phyloP scores from a whole-genome alignment of 805 yeast species.

The Yarrowia yakushimensis region DNA sequence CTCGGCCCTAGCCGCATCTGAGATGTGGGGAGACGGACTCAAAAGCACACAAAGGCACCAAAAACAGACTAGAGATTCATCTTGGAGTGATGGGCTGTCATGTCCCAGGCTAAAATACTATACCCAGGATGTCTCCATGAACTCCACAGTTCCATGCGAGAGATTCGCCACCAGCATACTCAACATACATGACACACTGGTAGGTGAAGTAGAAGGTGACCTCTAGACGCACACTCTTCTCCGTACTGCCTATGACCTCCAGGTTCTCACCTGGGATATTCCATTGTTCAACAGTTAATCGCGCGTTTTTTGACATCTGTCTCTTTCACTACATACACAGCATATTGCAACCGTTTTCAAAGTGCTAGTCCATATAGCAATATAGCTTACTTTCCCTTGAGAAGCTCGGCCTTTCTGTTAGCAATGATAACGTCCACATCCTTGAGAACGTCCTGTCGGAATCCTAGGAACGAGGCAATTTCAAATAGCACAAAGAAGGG shows the following conservation, averaged over 20 bases:
- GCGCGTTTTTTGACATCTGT: not conserved
- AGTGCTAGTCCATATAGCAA: not conserved
- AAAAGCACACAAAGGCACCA: not conserved
- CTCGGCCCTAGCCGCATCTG: not conserved
- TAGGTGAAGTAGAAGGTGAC: not conserved
- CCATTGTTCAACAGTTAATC: no score
- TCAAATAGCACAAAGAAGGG: conserved; percentile 88
- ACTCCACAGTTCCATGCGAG: not conserved
- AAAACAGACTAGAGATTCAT: not conserved
- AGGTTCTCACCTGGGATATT: not conserved
- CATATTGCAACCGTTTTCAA: conserved; percentile 3
- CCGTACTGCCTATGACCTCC: no score
- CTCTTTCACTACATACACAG: conserved; percentile 1
- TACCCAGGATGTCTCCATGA: not conserved
- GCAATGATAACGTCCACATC: conserved; percentile 46
- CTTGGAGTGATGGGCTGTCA: no score
- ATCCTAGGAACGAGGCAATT: conserved; percentile 64
- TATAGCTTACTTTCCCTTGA: conserved; percentile 6
- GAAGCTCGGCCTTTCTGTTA: conserved; percentile 34
- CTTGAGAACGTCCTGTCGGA: conserved; percentile 48
- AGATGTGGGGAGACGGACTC: not conserved
- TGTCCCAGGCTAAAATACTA: not conserved
- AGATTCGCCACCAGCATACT: not conserved
- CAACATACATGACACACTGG: not conserved
- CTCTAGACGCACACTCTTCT: not conserved